Evolutionary conservation across 1,139 yeast species (phyloP).

Genomic region (Sugiyamaella xylanicola): DNA sequence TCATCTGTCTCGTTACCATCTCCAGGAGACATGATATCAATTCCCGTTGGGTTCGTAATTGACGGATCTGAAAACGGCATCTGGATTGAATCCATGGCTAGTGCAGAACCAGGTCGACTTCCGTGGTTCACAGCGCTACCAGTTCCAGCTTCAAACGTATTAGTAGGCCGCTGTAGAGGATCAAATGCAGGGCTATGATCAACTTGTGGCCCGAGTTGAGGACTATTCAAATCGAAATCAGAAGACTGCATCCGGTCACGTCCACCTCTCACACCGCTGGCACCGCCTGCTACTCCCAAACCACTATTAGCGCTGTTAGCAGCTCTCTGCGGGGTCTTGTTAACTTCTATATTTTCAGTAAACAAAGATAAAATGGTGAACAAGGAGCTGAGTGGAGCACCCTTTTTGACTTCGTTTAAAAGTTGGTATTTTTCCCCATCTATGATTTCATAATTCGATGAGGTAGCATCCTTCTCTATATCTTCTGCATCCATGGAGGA

Average conservation of each 20-base stretch:
- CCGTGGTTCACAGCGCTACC: too few relatives aligned
- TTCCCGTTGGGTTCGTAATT: background rate
- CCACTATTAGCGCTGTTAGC: too few relatives aligned
- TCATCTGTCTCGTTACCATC: constrained; percentile 22
- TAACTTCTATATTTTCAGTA: constrained; percentile 46
- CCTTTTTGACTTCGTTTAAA: constrained; percentile 81
- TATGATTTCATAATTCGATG: constrained; percentile 47
- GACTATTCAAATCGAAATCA: constrained; percentile 8
- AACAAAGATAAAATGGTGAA: constrained; percentile 76
- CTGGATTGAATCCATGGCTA: background rate
- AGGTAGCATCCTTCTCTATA: constrained; percentile 17
- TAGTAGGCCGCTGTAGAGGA: background rate
- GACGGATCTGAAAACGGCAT: background rate
- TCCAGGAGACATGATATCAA: constrained; percentile 5
- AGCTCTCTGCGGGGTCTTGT: constrained; percentile 2
- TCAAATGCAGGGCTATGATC: background rate
- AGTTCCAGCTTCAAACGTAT: background rate
- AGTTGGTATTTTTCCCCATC: constrained; percentile 67
- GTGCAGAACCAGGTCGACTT: too few relatives aligned
- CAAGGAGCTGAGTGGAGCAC: constrained; percentile 80
- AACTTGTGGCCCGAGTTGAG: background rate
- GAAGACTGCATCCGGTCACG: background rate
- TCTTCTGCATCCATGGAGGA: constrained; percentile 1
- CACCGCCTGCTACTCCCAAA: background rate
- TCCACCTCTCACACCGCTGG: background rate